These are phyloP conservation scores for Trichoderma sp. DNA, from an alignment of 2,329 filamentous ascomycete genomes.

Conservation along the genomic window DNA sequence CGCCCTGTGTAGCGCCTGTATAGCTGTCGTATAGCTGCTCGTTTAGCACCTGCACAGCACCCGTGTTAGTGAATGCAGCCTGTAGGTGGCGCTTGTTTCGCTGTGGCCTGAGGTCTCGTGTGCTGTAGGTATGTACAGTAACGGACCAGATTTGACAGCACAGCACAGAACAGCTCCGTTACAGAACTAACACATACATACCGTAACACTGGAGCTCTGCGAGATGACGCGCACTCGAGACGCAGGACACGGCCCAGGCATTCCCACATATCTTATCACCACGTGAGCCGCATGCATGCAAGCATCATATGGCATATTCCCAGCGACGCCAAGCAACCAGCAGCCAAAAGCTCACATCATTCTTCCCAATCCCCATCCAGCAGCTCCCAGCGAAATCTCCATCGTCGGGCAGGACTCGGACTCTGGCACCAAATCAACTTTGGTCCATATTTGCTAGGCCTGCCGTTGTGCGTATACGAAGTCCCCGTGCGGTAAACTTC, in stretches of 20 bases:
- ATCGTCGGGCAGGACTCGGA: background rate
- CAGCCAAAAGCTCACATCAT: background rate
- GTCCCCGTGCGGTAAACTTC: background rate
- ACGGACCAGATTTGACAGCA: background rate
- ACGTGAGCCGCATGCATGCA: constrained; percentile 19
- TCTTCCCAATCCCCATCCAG: background rate
- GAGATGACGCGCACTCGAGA: background rate
- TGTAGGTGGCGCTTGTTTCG: background rate
- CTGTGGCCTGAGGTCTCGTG: background rate
- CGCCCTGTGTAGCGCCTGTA: background rate
- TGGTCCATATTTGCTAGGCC: background rate
- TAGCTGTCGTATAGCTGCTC: background rate
- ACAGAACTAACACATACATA: background rate
- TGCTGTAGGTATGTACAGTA: background rate
- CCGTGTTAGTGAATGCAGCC: background rate
- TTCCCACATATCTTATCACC: constrained; percentile 16
- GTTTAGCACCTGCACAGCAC: background rate
- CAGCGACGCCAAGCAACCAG: background rate
- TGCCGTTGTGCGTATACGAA: background rate
- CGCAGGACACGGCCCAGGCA: background rate
- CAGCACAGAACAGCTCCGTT: background rate
- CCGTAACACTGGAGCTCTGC: background rate
- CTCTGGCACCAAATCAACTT: background rate
- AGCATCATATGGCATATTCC: background rate
- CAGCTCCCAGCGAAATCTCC: background rate